These are phyloP conservation scores for Eimeria acervulina DNA, from an alignment of 169 alveolate species.

Conservation along the genomic window DNA sequence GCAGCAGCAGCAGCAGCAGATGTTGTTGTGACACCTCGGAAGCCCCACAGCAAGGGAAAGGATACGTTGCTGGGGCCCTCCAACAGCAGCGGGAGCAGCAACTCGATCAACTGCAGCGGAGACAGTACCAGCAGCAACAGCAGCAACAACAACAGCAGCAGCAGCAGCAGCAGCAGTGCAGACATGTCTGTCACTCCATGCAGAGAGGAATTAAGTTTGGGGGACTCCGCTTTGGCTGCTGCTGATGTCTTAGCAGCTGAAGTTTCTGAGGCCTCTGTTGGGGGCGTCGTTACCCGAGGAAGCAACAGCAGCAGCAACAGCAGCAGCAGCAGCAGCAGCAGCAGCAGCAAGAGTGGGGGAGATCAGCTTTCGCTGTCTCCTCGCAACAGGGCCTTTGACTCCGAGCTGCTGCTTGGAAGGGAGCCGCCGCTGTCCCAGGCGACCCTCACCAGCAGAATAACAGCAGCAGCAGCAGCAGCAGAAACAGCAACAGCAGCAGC, in stretches of 20 bases:
- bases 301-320: neutral
- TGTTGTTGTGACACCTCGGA: too few relatives aligned
- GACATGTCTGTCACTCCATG: neutral
- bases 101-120: too few relatives aligned
- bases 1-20: too few relatives aligned
- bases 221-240: neutral
- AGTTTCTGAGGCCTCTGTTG: neutral
- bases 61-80: too few relatives aligned
- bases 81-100: too few relatives aligned
- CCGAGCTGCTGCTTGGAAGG: conserved; percentile 32
- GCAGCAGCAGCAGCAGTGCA: neutral
- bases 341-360: neutral
- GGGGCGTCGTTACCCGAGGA: neutral
- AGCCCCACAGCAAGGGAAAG: too few relatives aligned
- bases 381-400: neutral
- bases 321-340: neutral
- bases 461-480: neutral
- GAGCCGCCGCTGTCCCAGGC: neutral
- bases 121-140: too few relatives aligned
- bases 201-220: neutral
- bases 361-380: neutral
- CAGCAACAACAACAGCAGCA: neutral
- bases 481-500: neutral
- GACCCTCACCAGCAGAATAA: too few relatives aligned
- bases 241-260: neutral